These are phyloP conservation scores for Mortierella sp. DNA, from an alignment of 371 early-diverging fungal genomes.

Conservation along the genomic window DNA sequence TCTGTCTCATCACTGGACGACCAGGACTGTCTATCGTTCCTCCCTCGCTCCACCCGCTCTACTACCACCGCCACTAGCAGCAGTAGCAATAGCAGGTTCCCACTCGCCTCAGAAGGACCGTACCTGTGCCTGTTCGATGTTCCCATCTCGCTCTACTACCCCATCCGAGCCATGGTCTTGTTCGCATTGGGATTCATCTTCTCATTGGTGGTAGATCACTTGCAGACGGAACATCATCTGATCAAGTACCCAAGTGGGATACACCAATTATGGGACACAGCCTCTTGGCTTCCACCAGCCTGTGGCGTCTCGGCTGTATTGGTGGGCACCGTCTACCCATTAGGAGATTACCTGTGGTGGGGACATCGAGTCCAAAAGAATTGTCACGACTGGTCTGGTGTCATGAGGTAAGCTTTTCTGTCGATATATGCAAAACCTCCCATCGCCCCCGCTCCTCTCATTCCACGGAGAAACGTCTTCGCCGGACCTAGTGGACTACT, in stretches of 20 bases:
- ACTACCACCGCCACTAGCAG: conserved; percentile 3
- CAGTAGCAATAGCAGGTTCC: conserved; percentile 13
- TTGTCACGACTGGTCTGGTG: conserved; percentile 61
- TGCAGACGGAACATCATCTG: conserved; percentile 63
- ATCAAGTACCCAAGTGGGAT: conserved; percentile 52
- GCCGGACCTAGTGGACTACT: too few species aligned
- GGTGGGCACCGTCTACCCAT: conserved; percentile 64
- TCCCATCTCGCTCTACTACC: conserved; percentile 54
- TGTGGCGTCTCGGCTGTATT: conserved; percentile 62
- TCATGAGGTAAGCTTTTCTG: conserved; percentile 55
- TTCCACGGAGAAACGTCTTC: background rate
- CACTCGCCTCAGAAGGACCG: conserved; percentile 35
- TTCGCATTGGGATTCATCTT: conserved; percentile 66
- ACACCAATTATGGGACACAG: conserved; percentile 56
- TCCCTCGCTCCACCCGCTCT: background rate
- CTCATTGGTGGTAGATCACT: conserved; percentile 63
- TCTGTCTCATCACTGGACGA: background rate
- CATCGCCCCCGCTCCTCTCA: too few species aligned
- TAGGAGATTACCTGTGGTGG: conserved; percentile 55
- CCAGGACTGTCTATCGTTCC: too few species aligned
- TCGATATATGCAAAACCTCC: background rate
- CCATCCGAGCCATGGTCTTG: conserved; percentile 57
- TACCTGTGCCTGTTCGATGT: conserved; percentile 35
- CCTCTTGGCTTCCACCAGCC: conserved; percentile 63
- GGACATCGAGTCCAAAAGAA: conserved; percentile 39